Evolutionary conservation across 1,284 basidiomycete genomes (phyloP).

Genomic region (Anthracocystis setariae): DNA sequence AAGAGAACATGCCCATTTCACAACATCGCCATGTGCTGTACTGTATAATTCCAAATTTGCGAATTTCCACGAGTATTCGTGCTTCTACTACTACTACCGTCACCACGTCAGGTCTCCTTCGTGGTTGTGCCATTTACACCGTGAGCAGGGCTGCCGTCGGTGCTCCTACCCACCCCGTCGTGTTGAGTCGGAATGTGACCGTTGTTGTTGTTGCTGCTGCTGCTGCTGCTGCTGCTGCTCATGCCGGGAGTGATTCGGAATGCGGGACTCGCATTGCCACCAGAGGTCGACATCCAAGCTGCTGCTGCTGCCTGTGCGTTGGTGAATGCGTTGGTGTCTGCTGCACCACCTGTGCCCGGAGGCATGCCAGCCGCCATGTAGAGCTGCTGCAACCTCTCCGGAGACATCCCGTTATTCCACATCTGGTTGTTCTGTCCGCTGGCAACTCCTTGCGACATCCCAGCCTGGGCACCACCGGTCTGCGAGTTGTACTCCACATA

Average conservation of each 20-base stretch:
- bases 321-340: slow-evolving; percentile 4
- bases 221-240: slow-evolving; percentile 2
- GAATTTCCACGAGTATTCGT: no score
- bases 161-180: slow-evolving; percentile 8
- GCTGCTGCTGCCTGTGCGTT: slow-evolving; percentile 7
- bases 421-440: slow-evolving; percentile 21
- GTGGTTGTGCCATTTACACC: no score
- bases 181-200: background rate
- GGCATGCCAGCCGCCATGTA: slow-evolving; percentile 2
- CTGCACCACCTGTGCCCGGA: background rate
- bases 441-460: slow-evolving; percentile 11
- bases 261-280: slow-evolving; percentile 7
- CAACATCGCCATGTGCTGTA: no score
- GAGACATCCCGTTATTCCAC: slow-evolving; percentile 20
- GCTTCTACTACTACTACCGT: no score
- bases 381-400: slow-evolving; percentile 11
- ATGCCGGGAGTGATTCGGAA: slow-evolving; percentile 4
- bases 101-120: no score
- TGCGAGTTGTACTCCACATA: background rate
- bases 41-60: no score
- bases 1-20: no score
- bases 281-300: slow-evolving; percentile 19
- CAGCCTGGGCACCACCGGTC: slow-evolving; percentile 3
- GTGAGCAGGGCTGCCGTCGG: slow-evolving; percentile 14
- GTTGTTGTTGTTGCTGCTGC: background rate